A percentile compares a stretch with the other conserved stretches of the same genome.
phyloP scores from a whole-genome alignment of 2,329 filamentous ascomycete genomes.

The Westerdykella sp. region DNA sequence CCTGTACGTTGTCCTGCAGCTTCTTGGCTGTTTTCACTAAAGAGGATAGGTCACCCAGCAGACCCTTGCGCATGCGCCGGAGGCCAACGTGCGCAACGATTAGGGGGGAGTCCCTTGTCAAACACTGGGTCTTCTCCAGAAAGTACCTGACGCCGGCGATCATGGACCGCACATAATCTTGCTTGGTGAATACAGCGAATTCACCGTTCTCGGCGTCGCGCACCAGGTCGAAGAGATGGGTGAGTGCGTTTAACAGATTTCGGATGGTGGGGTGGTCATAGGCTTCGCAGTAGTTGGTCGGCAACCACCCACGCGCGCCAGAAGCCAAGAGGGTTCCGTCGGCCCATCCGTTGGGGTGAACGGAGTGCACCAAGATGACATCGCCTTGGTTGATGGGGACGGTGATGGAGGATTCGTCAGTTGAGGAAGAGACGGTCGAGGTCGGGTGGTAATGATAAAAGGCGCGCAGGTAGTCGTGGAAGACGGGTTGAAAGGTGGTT shows the following conservation, averaged over 20 bases:
- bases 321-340: slow-evolving; percentile 85
- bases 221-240: slow-evolving; percentile 89
- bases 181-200: slow-evolving; percentile 73
- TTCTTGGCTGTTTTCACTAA: slow-evolving; percentile 84
- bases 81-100: slow-evolving; percentile 71
- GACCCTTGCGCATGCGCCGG: slow-evolving; percentile 73
- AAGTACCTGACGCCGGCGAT: slow-evolving; percentile 90
- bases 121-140: slow-evolving; percentile 81
- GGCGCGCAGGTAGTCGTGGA: slow-evolving; percentile 91
- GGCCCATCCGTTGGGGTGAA: slow-evolving; percentile 97
- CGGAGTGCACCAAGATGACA: slow-evolving; percentile 87
- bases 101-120: slow-evolving; percentile 72
- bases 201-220: slow-evolving; percentile 71
- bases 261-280: slow-evolving; percentile 87
- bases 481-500: slow-evolving; percentile 48
- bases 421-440: slow-evolving; percentile 70
- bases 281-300: slow-evolving; percentile 95
- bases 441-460: slow-evolving; percentile 87
- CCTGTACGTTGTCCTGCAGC: slow-evolving; percentile 64
- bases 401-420: slow-evolving; percentile 60
- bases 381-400: slow-evolving; percentile 85
- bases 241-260: slow-evolving; percentile 74
- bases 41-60: slow-evolving; percentile 82
- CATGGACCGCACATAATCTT: slow-evolving; percentile 89
- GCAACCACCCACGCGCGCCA: slow-evolving; percentile 87